These are phyloP conservation scores for Ganoderma multipileum DNA, from an alignment of 1,284 basidiomycete species.

Conservation along the genomic window DNA sequence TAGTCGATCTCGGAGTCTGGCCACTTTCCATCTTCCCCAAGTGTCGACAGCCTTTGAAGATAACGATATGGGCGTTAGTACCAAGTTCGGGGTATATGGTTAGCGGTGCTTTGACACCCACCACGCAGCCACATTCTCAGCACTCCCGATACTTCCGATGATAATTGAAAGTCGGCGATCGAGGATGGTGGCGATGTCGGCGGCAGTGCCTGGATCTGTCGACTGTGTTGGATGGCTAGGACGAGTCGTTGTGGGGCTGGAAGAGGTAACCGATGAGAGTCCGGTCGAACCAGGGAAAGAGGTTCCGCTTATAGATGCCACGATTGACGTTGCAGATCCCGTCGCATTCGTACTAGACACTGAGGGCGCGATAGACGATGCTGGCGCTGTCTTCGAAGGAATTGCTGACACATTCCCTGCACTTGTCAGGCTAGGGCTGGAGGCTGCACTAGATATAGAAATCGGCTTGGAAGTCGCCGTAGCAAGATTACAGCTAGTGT, in stretches of 20 bases:
- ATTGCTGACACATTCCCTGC: not conserved
- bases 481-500: not conserved
- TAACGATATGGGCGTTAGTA: not conserved
- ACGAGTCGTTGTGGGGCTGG: not conserved
- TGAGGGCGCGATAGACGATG: not conserved
- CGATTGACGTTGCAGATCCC: not conserved
- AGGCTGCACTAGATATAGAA: not conserved
- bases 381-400: not conserved
- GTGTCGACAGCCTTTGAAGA: constrained; percentile 49
- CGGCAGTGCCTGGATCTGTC: constrained; percentile 18
- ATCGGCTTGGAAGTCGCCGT: not conserved
- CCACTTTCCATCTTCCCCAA: constrained; percentile 61
- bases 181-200: constrained; percentile 32
- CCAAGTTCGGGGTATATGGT: not conserved
- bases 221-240: constrained; percentile 18
- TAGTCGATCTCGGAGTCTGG: constrained; percentile 48
- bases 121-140: constrained; percentile 13
- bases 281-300: not conserved
- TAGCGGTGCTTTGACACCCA: not conserved
- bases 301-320: not conserved
- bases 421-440: not conserved
- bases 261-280: not conserved
- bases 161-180: constrained; percentile 34
- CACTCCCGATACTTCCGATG: constrained; percentile 23
- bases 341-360: not conserved